Evolutionary conservation across 805 yeast species (phyloP).

Genomic region (Schwanniomyces yamadae): DNA sequence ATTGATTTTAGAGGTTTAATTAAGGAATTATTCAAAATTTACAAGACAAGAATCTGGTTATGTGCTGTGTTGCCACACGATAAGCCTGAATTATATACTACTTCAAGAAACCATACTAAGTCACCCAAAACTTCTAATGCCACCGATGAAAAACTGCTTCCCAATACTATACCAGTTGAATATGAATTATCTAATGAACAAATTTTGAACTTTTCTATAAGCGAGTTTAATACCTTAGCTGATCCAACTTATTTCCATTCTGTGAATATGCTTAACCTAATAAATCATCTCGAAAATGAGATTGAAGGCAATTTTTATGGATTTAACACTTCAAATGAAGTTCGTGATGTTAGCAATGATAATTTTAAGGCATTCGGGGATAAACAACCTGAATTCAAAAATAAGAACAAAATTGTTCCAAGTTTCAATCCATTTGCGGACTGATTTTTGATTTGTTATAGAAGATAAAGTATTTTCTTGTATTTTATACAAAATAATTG

Average conservation of each 20-base stretch:
- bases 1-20: conserved; percentile 45
- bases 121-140: not conserved
- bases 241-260: conserved; percentile 53
- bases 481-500: not conserved
- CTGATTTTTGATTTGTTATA: not conserved
- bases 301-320: conserved; percentile 43
- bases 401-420: conserved; percentile 14
- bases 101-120: not conserved
- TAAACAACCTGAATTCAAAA: not conserved
- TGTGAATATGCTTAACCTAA: conserved; percentile 46
- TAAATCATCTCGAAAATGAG: conserved; percentile 45
- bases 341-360: conserved; percentile 1
- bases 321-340: conserved; percentile 19
- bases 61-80: conserved; percentile 46
- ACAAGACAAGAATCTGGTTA: conserved; percentile 48
- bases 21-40: conserved; percentile 44
- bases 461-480: not conserved
- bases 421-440: conserved; percentile 29
- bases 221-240: conserved; percentile 40
- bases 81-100: conserved; percentile 29
- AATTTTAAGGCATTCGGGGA: not conserved
- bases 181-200: conserved; percentile 40
- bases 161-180: conserved; percentile 30
- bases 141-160: not conserved
- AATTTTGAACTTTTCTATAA: conserved; percentile 42